Evolutionary conservation across 345 rosid species (phyloP), one percentile per base, ranked within the genome.

Genomic region (Citrus hindsii): DNA sequence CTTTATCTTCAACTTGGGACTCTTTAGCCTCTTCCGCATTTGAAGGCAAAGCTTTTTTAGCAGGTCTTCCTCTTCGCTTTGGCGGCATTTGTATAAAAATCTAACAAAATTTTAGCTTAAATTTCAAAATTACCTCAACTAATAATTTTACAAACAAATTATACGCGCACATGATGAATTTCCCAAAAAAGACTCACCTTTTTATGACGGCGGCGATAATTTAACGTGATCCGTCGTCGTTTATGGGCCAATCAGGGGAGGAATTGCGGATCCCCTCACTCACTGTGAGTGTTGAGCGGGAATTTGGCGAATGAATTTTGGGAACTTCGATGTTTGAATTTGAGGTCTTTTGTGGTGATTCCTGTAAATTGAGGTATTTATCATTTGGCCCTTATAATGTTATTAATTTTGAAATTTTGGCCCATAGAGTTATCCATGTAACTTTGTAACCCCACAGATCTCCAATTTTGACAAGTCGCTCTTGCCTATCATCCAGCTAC

Each of bases 61-160:
- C 56, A 9, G 67, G 65, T 56, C 56, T 42, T 18, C 51, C 79
- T 76, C 79, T 76, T 67, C 66, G 67, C 56, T 56, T 76, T 37
- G 33, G 66, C 65, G 33, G 66, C 79, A 76, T 76, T 67, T 33
- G 37, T 53, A 5, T 22, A 48, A 51, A 58, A 59, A n/a, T 24
- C 53, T 73, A 37, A 59, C 14, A 35, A 28, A 28, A 72, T 13
- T 33, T 33, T 22, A 35, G 2, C 76, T 33, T 10, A 25, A 19
- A 58, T 56, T 33, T 16, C 51, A 3, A 32, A 32, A 53, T 56
- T 7, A 30, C 38, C 73, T 51, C 19, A 71, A 71, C 40, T 0
- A 56, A 72, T 2, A 46, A 13, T 46, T 46, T 58, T n/a, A 32
- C 66, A 35, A 40, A 72, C 9, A 25, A 72, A 35, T 19, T 21